These are phyloP conservation scores for Calonectria pauciramosa DNA, from an alignment of 2,329 filamentous ascomycete genomes.

Conservation along the genomic window DNA sequence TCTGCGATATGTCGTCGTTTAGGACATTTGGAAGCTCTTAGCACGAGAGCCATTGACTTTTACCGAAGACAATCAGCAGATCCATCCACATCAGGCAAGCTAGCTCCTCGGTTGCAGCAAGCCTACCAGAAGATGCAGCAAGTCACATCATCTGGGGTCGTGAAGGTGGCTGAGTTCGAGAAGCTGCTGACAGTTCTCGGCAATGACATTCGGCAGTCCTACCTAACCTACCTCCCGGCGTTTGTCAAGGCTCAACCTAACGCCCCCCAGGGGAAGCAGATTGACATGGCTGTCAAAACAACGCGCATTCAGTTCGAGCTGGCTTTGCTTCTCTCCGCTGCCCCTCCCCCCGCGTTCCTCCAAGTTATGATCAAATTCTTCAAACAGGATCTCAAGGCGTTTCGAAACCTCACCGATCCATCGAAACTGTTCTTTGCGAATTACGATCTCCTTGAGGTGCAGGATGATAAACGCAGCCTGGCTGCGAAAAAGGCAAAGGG, in stretches of 20 bases:
- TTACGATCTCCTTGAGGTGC: slow-evolving; percentile 77
- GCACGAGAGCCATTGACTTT: slow-evolving; percentile 63
- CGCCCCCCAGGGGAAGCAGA: slow-evolving; percentile 57
- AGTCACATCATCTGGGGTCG: slow-evolving; percentile 63
- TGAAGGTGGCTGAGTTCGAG: slow-evolving; percentile 74
- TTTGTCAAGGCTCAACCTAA: slow-evolving; percentile 63
- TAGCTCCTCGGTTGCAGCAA: slow-evolving; percentile 66
- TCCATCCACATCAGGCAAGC: slow-evolving; percentile 53
- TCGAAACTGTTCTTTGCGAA: slow-evolving; percentile 81
- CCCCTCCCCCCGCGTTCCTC: slow-evolving; percentile 62
- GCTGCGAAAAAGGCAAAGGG: slow-evolving; percentile 53
- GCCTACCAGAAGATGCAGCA: slow-evolving; percentile 69
- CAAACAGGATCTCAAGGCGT: slow-evolving; percentile 67
- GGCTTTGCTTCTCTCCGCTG: slow-evolving; percentile 63
- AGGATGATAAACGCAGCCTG: slow-evolving; percentile 67
- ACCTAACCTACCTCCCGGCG: slow-evolving; percentile 60
- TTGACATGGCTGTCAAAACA: slow-evolving; percentile 60
- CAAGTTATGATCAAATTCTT: slow-evolving; percentile 77
- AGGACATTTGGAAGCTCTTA: slow-evolving; percentile 66
- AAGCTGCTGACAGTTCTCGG: slow-evolving; percentile 67
- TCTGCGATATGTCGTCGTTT: slow-evolving; percentile 77
- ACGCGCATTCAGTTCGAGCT: slow-evolving; percentile 66
- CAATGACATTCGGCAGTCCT: slow-evolving; percentile 64
- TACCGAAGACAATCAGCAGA: slow-evolving; percentile 63
- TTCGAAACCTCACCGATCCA: slow-evolving; percentile 73